A percentile compares a stretch with the other conserved stretches of the same genome.
These are phyloP conservation scores for Pichia sporocuriosa DNA, from an alignment of 805 yeast genomes.

Conservation along the genomic window DNA sequence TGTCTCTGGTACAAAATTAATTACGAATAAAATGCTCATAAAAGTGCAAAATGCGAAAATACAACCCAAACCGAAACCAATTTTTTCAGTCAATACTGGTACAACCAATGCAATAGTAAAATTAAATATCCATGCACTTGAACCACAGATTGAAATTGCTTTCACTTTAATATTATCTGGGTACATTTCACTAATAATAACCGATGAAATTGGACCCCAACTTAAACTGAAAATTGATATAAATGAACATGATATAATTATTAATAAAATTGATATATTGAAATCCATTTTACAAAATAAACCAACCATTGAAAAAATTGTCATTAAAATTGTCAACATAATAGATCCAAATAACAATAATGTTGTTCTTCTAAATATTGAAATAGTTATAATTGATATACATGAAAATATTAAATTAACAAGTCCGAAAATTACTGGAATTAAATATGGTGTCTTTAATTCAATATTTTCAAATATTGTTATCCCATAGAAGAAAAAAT, in stretches of 20 bases:
- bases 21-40: constrained; percentile 21
- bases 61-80: constrained; percentile 64
- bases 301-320: constrained; percentile 52
- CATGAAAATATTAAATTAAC: constrained; percentile 50
- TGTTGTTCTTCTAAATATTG: constrained; percentile 39
- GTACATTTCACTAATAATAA: constrained; percentile 58
- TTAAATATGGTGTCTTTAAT: constrained; percentile 44
- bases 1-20: constrained; percentile 30
- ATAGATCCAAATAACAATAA: constrained; percentile 44
- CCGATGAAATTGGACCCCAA: constrained; percentile 70
- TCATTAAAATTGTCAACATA: constrained; percentile 45
- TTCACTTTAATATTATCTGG: constrained; percentile 55
- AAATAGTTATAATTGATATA: constrained; percentile 41
- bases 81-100: constrained; percentile 54
- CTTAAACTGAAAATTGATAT: constrained; percentile 61
- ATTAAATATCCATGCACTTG: constrained; percentile 59
- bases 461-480: constrained; percentile 48
- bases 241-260: constrained; percentile 48
- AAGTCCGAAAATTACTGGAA: constrained; percentile 48
- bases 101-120: constrained; percentile 60
- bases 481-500: constrained; percentile 63
- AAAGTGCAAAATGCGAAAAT: constrained; percentile 34
- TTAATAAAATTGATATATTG: constrained; percentile 49
- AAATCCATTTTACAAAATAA: constrained; percentile 31
- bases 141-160: constrained; percentile 49